Conservation (phyloP, 805 yeast genomes). For the Cyberlindnera euphorbiae region DNA sequence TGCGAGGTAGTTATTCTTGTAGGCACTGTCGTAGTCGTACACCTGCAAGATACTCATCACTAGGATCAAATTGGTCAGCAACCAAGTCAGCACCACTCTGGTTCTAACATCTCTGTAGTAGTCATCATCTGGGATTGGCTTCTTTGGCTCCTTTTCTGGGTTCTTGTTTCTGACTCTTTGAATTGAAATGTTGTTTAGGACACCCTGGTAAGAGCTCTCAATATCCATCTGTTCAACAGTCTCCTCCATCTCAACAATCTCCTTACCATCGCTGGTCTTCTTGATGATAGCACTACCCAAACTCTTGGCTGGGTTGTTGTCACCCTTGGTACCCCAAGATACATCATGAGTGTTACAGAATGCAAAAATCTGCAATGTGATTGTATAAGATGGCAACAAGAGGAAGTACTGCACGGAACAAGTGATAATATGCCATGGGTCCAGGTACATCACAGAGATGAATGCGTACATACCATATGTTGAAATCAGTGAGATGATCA, state of each 20-base stretch:
- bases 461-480: slow-evolving; percentile 86
- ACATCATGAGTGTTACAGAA: slow-evolving; percentile 98
- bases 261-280: slow-evolving; percentile 68
- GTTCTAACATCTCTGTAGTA: slow-evolving; percentile 94
- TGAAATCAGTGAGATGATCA: slow-evolving; percentile 79
- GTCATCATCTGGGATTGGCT: slow-evolving; percentile 53
- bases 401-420: slow-evolving; percentile 85
- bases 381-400: slow-evolving; percentile 85
- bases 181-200: slow-evolving; percentile 66
- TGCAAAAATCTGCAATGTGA: slow-evolving; percentile 91
- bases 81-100: slow-evolving; percentile 93
- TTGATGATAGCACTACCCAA: slow-evolving; percentile 74
- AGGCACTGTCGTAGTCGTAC: slow-evolving; percentile 60
- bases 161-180: slow-evolving; percentile 56
- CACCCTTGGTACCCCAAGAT: slow-evolving; percentile 99
- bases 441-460: slow-evolving; percentile 80
- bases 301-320: slow-evolving; percentile 61
- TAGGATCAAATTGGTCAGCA: slow-evolving; percentile 73
- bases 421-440: slow-evolving; percentile 94
- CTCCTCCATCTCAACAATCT: slow-evolving; percentile 73
- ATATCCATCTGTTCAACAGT: slow-evolving; percentile 68
- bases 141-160: slow-evolving; percentile 37
- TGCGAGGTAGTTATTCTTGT: slow-evolving; percentile 69
- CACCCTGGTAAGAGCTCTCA: slow-evolving; percentile 76
- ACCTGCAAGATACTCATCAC: slow-evolving; percentile 87